Conservation (phyloP, 2,329 filamentous ascomycete genomes). For the Beauveria brongniartii region DNA sequence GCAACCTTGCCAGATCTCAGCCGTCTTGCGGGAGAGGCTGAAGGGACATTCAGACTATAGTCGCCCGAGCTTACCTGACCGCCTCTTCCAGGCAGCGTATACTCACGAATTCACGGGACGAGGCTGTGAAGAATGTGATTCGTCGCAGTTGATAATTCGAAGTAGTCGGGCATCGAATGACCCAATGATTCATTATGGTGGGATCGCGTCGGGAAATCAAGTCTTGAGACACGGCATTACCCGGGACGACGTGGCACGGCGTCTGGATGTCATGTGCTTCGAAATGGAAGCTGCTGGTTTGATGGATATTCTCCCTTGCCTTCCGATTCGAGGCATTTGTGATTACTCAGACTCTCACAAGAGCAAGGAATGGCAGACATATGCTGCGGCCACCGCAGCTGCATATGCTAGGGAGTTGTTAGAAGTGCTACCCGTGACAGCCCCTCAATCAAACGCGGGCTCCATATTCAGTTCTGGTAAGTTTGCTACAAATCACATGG, state of each 20-base stretch:
- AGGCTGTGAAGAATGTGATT: neutral
- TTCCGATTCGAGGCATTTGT: slow-evolving; percentile 22
- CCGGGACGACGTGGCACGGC: neutral
- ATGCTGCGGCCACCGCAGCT: slow-evolving; percentile 17
- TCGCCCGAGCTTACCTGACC: no score
- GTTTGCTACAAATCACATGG: neutral
- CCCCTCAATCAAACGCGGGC: neutral
- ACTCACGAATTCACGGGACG: neutral
- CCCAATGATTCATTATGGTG: neutral
- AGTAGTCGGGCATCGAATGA: no score
- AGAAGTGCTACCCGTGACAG: neutral
- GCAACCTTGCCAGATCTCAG: no score
- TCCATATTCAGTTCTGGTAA: neutral
- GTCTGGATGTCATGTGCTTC: no score
- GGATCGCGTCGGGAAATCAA: neutral
- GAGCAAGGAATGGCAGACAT: slow-evolving; percentile 17
- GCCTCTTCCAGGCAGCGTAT: no score
- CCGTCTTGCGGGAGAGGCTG: no score
- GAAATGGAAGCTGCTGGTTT: neutral
- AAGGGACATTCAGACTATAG: no score
- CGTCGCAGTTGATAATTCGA: no score
- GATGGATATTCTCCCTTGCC: neutral
- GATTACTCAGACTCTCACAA: slow-evolving; percentile 23
- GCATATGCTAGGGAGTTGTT: slow-evolving; percentile 15
- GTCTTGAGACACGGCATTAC: neutral